phyloP scores from a whole-genome alignment of 345 rosid species.

The Aethionema arabicum region DNA sequence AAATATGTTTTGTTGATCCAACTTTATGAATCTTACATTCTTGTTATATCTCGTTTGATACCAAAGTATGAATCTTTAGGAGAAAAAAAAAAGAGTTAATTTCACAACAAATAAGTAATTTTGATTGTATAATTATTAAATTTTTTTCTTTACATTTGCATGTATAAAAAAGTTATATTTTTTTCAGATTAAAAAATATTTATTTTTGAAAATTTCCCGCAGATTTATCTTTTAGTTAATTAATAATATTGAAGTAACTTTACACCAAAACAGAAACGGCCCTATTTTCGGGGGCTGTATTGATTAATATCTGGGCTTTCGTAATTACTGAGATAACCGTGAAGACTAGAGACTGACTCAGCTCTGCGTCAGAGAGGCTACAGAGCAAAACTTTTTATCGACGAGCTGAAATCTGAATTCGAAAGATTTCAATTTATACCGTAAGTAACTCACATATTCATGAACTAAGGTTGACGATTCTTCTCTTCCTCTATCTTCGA shows the following conservation, averaged over 20 bases:
- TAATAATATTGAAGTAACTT: no score
- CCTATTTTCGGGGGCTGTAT: not conserved
- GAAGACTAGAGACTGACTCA: constrained; percentile 28
- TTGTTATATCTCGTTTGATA: not conserved
- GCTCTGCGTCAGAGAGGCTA: constrained; percentile 27
- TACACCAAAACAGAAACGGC: not conserved
- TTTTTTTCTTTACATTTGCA: no score
- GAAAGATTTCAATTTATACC: constrained; percentile 7
- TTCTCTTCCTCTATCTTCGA: not conserved
- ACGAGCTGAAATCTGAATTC: constrained; percentile 25
- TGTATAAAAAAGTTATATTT: no score
- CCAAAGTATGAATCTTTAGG: not conserved
- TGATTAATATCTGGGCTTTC: not conserved
- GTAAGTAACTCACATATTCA: not conserved
- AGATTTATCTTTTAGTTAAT: no score
- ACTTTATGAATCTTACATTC: constrained; percentile 2
- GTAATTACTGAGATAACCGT: constrained; percentile 1
- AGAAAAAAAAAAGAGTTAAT: not conserved
- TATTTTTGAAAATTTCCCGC: no score
- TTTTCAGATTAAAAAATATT: no score
- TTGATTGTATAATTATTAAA: no score
- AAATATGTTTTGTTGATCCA: constrained; percentile 5
- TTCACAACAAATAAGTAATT: not conserved
- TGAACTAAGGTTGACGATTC: constrained; percentile 13
- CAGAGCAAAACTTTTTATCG: not conserved